These are phyloP conservation scores for Rhazya stricta DNA, from an alignment of 257 asterid genomes.

Conservation along the genomic window DNA sequence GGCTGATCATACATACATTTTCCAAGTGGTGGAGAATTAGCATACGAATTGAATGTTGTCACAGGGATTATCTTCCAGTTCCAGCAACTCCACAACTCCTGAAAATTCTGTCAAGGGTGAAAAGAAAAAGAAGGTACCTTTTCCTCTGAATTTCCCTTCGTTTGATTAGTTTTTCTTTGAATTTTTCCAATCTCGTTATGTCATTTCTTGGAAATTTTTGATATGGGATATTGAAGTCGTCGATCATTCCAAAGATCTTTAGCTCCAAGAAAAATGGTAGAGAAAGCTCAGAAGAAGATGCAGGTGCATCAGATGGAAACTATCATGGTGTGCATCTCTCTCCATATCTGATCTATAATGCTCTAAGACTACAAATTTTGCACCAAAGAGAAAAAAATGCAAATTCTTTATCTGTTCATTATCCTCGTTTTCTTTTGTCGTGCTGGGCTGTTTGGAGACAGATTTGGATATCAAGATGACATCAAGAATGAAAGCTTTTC, in stretches of 20 bases:
- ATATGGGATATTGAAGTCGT: constrained; percentile 34
- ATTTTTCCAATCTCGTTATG: not conserved
- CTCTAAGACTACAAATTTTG: not conserved
- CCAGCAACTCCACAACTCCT: constrained; percentile 36
- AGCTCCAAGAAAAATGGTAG: constrained; percentile 39
- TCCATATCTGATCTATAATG: not conserved
- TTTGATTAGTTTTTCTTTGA: not conserved
- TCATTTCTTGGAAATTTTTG: not conserved
- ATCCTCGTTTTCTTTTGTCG: not conserved
- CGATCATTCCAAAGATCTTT: constrained; percentile 61
- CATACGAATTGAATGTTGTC: constrained; percentile 39
- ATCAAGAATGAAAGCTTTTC: constrained; percentile 38
- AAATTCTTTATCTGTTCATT: not conserved
- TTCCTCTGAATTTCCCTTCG: not conserved
- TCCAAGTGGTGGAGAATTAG: not conserved
- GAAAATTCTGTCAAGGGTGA: constrained; percentile 45
- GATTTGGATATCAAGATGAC: constrained; percentile 37
- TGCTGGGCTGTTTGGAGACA: constrained; percentile 29
- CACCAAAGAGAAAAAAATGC: not conserved
- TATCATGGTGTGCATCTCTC: constrained; percentile 36
- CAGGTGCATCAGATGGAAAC: constrained; percentile 33
- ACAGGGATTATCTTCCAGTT: constrained; percentile 23
- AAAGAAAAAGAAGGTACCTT: constrained; percentile 60
- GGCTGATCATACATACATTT: not conserved
- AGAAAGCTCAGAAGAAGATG: constrained; percentile 54